Evolutionary conservation across 2,329 filamentous ascomycete species (phyloP).

Genomic region (Clarireedia sp.): DNA sequence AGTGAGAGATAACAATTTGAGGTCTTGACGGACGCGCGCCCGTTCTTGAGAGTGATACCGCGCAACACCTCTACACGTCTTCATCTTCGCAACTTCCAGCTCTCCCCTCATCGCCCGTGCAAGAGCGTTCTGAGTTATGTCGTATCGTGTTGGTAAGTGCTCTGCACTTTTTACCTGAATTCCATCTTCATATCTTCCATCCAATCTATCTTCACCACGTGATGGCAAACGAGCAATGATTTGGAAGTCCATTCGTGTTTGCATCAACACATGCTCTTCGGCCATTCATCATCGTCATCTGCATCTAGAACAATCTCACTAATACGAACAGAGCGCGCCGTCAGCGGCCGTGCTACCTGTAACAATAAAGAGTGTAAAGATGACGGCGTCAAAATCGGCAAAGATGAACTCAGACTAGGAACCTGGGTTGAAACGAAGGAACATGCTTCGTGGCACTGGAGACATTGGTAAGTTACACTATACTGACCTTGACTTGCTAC

Average conservation of each 20-base stretch:
- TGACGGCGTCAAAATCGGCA: slow-evolving; percentile 59
- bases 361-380: slow-evolving; percentile 65
- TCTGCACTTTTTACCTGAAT: background rate
- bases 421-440: slow-evolving; percentile 56
- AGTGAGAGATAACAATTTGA: no score
- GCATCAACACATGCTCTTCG: background rate
- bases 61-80: no score
- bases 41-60: no score
- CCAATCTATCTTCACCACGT: slow-evolving; percentile 24
- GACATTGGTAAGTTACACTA: slow-evolving; percentile 64
- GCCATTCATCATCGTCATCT: no score
- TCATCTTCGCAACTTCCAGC: no score
- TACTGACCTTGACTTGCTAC: background rate
- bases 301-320: background rate
- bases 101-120: no score
- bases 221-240: background rate
- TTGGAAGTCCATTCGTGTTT: no score
- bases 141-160: slow-evolving; percentile 30
- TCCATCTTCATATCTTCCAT: slow-evolving; percentile 4
- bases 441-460: slow-evolving; percentile 64
- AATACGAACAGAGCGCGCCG: slow-evolving; percentile 53
- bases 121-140: slow-evolving; percentile 13
- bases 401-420: slow-evolving; percentile 73
- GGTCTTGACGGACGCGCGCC: no score
- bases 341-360: slow-evolving; percentile 66